Conservation (phyloP, 1,284 basidiomycete genomes). For the Tetrapyrgos nigripes region DNA sequence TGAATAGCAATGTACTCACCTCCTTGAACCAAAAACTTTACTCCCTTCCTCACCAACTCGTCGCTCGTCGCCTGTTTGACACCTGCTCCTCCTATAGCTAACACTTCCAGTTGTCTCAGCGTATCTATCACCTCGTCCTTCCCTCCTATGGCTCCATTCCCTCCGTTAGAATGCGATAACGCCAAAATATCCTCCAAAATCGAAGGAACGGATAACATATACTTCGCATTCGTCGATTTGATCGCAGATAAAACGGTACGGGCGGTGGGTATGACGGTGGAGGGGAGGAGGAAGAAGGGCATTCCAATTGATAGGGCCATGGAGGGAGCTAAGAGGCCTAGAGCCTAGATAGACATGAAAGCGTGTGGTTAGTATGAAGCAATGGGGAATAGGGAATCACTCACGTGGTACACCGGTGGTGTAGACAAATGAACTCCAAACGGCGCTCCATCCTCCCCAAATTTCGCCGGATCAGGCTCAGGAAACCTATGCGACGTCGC, state of each 20-base stretch:
- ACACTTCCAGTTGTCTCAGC: conserved; percentile 35
- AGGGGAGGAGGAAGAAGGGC: conserved; percentile 39
- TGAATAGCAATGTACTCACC: conserved; percentile 26
- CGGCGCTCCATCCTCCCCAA: no score
- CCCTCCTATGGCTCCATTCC: no score
- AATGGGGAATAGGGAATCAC: conserved; percentile 7
- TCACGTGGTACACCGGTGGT: conserved; percentile 43
- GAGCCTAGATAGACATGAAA: conserved; percentile 35
- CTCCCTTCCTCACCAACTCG: conserved; percentile 35
- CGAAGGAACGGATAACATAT: conserved; percentile 43
- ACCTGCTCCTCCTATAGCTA: conserved; percentile 44
- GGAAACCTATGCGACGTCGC: conserved; percentile 40
- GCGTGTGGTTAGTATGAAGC: no score
- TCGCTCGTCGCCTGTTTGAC: conserved; percentile 41
- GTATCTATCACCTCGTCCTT: no score
- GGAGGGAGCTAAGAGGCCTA: conserved; percentile 40
- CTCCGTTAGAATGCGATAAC: conserved; percentile 28
- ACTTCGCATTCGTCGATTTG: conserved; percentile 32
- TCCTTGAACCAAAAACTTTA: conserved; percentile 45
- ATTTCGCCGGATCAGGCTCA: conserved; percentile 30
- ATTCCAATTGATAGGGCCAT: conserved; percentile 42
- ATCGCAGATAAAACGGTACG: conserved; percentile 32
- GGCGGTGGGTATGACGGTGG: conserved; percentile 41
- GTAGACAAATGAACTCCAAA: conserved; percentile 40
- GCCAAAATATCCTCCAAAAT: conserved; percentile 42